phyloP scores from a whole-genome alignment of 495 filamentous ascomycete species.

The Jackrogersella multiformis region DNA sequence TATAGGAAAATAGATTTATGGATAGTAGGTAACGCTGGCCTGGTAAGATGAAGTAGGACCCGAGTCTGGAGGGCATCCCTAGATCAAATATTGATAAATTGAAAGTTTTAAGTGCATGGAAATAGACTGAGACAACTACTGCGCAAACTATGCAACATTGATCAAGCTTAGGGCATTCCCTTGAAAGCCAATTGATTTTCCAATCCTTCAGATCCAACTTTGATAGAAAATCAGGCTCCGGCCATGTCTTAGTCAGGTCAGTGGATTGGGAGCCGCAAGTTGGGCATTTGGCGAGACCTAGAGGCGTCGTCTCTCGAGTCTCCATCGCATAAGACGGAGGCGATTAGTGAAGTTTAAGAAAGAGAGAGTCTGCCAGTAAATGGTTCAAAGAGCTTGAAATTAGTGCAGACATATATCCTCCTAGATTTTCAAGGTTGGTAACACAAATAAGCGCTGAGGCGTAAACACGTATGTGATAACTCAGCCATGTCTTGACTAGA shows the following conservation, averaged over 20 bases:
- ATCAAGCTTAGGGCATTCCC: neutral
- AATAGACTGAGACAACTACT: neutral
- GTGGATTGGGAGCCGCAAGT: neutral
- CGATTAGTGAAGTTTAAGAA: neutral
- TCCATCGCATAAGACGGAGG: neutral
- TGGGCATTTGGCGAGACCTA: neutral
- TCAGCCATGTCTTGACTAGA: too few relatives aligned
- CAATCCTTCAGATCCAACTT: neutral
- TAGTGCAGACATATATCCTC: too few relatives aligned
- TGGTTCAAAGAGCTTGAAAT: too few relatives aligned
- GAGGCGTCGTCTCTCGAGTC: neutral
- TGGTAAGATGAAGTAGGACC: neutral
- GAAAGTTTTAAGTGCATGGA: neutral
- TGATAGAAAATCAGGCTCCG: neutral
- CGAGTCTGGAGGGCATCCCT: neutral
- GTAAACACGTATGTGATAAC: too few relatives aligned
- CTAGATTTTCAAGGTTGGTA: too few relatives aligned
- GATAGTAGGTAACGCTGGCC: neutral
- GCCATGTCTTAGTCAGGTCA: neutral
- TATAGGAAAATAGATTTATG: neutral
- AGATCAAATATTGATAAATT: too few relatives aligned
- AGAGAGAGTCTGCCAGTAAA: neutral
- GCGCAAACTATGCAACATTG: slow-evolving; percentile 6
- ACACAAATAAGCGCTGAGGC: too few relatives aligned
- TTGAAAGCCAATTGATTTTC: neutral